Evolutionary conservation across 2,329 filamentous ascomycete species (phyloP).

Genomic region (Fusarium oligoseptatum): DNA sequence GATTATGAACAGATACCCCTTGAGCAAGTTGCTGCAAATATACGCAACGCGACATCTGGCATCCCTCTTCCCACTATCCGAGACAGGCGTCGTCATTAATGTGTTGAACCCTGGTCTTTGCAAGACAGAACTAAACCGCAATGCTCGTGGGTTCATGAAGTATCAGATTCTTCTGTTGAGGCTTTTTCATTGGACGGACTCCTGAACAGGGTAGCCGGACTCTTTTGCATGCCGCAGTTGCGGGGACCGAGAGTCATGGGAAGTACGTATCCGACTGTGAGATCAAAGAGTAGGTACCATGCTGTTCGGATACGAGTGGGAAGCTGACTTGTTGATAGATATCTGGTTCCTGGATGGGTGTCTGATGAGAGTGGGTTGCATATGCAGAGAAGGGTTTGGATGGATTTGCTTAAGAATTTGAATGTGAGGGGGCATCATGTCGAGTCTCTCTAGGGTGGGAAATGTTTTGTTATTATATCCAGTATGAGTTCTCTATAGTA

Average conservation of each 20-base stretch:
- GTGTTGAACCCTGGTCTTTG: conserved; percentile 49
- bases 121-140: conserved; percentile 39
- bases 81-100: conserved; percentile 50
- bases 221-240: conserved; percentile 42
- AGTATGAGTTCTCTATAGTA: background rate
- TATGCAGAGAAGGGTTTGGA: background rate
- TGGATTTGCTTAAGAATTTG: conserved; percentile 2
- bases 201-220: conserved; percentile 33
- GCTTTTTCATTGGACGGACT: background rate
- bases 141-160: conserved; percentile 19
- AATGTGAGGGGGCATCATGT: background rate
- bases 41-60: conserved; percentile 47
- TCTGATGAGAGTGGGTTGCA: background rate
- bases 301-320: no score
- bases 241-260: conserved; percentile 47
- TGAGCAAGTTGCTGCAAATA: conserved; percentile 48
- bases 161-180: conserved; percentile 20
- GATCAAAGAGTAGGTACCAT: conserved; percentile 48
- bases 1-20: conserved; percentile 32
- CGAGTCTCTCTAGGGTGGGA: background rate
- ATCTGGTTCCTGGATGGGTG: background rate
- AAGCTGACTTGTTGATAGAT: no score
- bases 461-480: fast-evolving
- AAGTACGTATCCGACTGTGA: conserved; percentile 42
- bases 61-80: conserved; percentile 39